These are phyloP conservation scores for Rhynchosporium secalis DNA, from an alignment of 2,329 filamentous ascomycete genomes.

Conservation along the genomic window DNA sequence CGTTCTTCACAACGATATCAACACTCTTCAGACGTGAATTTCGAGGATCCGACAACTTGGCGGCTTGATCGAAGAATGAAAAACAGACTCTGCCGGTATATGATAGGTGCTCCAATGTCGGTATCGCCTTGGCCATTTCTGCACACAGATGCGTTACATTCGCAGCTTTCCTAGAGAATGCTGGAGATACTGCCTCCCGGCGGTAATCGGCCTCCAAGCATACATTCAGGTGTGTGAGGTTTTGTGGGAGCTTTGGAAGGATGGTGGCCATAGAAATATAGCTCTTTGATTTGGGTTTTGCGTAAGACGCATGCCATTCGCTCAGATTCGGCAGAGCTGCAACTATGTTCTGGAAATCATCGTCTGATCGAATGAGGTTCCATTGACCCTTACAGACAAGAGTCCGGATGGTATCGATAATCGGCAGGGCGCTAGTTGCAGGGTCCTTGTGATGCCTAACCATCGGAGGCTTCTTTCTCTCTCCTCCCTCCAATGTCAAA, in stretches of 20 bases:
- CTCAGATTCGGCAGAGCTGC: constrained; percentile 63
- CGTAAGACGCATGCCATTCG: constrained; percentile 56
- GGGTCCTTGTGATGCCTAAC: constrained; percentile 53
- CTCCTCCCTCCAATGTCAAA: constrained; percentile 73
- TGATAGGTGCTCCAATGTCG: constrained; percentile 64
- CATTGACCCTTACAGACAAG: constrained; percentile 74
- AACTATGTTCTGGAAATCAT: constrained; percentile 63
- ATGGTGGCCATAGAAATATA: constrained; percentile 69
- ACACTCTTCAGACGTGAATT: constrained; percentile 58
- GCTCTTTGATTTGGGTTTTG: constrained; percentile 72
- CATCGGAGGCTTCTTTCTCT: constrained; percentile 72
- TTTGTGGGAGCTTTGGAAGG: constrained; percentile 56
- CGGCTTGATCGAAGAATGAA: constrained; percentile 62
- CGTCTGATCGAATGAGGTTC: constrained; percentile 67
- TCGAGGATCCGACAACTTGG: constrained; percentile 50
- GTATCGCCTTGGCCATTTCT: constrained; percentile 60
- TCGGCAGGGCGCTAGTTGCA: constrained; percentile 26
- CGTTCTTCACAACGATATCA: constrained; percentile 73
- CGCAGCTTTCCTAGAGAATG: constrained; percentile 59
- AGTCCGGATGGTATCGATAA: constrained; percentile 56
- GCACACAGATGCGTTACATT: constrained; percentile 65
- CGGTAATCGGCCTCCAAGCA: constrained; percentile 72
- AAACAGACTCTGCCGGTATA: constrained; percentile 74
- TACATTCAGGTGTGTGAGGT: constrained; percentile 64
- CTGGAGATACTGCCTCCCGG: constrained; percentile 60